Percentiles rank a stretch among this genome's conserved stretches.
These are phyloP conservation scores for Hirschfeldia incana DNA, from an alignment of 345 rosid genomes.

Conservation along the genomic window DNA sequence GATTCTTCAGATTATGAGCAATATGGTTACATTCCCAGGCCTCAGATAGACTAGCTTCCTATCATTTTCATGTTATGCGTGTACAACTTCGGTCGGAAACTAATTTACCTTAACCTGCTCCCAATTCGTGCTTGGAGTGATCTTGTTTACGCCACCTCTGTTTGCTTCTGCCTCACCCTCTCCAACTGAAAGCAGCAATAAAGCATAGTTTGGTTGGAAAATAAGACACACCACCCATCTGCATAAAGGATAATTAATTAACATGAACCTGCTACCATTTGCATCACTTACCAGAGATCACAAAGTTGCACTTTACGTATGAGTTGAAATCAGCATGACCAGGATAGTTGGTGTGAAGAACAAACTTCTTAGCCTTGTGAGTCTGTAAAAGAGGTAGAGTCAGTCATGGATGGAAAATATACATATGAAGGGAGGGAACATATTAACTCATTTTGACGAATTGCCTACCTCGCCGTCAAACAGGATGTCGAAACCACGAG, in stretches of 20 bases:
- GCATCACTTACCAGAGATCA: constrained; percentile 55
- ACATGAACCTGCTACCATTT: constrained; percentile 29
- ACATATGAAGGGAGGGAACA: constrained; percentile 14
- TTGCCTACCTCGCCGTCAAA: constrained; percentile 88
- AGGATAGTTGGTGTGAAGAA: constrained; percentile 92
- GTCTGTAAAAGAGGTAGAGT: constrained; percentile 53
- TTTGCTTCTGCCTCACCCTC: constrained; percentile 51
- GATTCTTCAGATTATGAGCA: neutral
- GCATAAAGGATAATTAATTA: constrained; percentile 15
- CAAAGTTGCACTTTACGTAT: constrained; percentile 90
- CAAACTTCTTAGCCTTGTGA: constrained; percentile 91
- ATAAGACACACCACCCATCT: neutral
- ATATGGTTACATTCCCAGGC: neutral
- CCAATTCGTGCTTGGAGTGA: constrained; percentile 89
- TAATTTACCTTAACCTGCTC: constrained; percentile 86
- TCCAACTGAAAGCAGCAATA: constrained; percentile 45
- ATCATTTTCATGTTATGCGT: constrained; percentile 17
- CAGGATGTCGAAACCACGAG: constrained; percentile 94
- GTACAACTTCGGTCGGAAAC: neutral
- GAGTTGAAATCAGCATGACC: constrained; percentile 99
- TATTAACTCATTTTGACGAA: constrained; percentile 6
- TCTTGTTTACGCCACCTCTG: constrained; percentile 50
- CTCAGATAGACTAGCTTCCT: constrained; percentile 9
- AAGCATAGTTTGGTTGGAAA: neutral
- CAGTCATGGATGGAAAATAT: constrained; percentile 2